Evolutionary conservation across 768 basidiomycete genomes (phyloP).

Genomic region (Infundibulicybe gibba): DNA sequence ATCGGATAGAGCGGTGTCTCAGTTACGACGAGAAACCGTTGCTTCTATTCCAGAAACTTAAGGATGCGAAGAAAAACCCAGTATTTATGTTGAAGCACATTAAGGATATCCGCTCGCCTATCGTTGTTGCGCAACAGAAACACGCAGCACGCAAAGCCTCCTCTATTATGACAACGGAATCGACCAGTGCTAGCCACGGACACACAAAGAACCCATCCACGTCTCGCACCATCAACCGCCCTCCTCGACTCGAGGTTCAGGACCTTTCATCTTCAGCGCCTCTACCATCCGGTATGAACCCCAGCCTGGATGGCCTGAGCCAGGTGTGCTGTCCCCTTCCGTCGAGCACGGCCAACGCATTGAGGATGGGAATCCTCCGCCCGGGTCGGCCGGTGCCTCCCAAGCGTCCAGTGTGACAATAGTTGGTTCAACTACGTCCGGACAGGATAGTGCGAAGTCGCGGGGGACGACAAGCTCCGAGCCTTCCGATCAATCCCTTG

Average conservation of each 20-base stretch:
- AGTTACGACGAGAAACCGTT: conserved; percentile 98
- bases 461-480: conserved; percentile 8
- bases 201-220: conserved; percentile 37
- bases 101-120: conserved; percentile 95
- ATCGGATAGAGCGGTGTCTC: conserved; percentile 87
- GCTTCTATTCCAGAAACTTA: conserved; percentile 94
- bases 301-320: conserved; percentile 78
- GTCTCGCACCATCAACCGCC: conserved; percentile 46
- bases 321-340: conserved; percentile 56
- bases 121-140: conserved; percentile 95
- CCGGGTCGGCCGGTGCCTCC: conserved; percentile 28
- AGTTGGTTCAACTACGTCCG: conserved; percentile 18
- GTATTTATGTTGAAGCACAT: conserved; percentile 99
- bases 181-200: conserved; percentile 40
- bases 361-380: conserved; percentile 37
- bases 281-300: conserved; percentile 54
- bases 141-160: conserved; percentile 86
- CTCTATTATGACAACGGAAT: conserved; percentile 42
- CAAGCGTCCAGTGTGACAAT: conserved; percentile 23
- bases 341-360: conserved; percentile 27
- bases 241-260: conserved; percentile 68
- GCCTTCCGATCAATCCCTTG: conserved; percentile 12
- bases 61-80: conserved; percentile 95
- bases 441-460: conserved; percentile 20
- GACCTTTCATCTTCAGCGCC: conserved; percentile 49